Conservation (phyloP, 2,329 filamentous ascomycete genomes). For the Cladophialophora chaetospira region DNA sequence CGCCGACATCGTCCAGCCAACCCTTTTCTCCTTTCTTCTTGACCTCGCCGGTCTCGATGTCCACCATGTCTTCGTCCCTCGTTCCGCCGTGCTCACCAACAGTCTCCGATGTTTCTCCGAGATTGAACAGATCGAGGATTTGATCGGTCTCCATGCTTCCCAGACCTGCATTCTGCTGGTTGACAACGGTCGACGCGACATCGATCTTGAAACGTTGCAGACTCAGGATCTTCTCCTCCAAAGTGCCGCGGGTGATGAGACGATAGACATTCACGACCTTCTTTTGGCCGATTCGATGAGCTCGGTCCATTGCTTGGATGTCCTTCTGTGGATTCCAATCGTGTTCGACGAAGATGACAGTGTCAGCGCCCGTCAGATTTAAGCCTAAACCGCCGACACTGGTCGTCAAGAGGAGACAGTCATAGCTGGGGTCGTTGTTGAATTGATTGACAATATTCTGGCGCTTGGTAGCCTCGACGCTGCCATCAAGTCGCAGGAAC, state of each 20-base stretch:
- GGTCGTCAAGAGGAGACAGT: slow-evolving; percentile 89
- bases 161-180: slow-evolving; percentile 95
- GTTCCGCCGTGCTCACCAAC: slow-evolving; percentile 65
- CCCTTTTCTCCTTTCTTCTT: slow-evolving; percentile 95
- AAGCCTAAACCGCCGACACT: slow-evolving; percentile 92
- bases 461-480: slow-evolving; percentile 86
- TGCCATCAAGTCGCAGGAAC: slow-evolving; percentile 89
- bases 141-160: slow-evolving; percentile 98
- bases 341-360: slow-evolving; percentile 98
- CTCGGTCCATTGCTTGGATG: slow-evolving; percentile 97
- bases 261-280: slow-evolving; percentile 99
- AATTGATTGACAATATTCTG: slow-evolving; percentile 99
- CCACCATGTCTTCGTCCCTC: slow-evolving; percentile 76
- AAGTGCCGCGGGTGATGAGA: slow-evolving; percentile 88
- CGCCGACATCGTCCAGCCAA: slow-evolving; percentile 90
- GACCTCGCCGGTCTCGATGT: slow-evolving; percentile 81
- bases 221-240: slow-evolving; percentile 98
- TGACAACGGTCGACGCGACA: slow-evolving; percentile 95
- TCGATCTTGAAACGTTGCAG: slow-evolving; percentile 99
- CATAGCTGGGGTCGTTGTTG: slow-evolving; percentile 95
- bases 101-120: slow-evolving; percentile 67
- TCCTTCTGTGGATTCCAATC: slow-evolving; percentile 99
- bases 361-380: slow-evolving; percentile 95
- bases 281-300: slow-evolving; percentile 97
- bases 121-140: slow-evolving; percentile 92